phyloP scores from a whole-genome alignment of 2,329 filamentous ascomycete genomes.

The Microdochium nivale region DNA sequence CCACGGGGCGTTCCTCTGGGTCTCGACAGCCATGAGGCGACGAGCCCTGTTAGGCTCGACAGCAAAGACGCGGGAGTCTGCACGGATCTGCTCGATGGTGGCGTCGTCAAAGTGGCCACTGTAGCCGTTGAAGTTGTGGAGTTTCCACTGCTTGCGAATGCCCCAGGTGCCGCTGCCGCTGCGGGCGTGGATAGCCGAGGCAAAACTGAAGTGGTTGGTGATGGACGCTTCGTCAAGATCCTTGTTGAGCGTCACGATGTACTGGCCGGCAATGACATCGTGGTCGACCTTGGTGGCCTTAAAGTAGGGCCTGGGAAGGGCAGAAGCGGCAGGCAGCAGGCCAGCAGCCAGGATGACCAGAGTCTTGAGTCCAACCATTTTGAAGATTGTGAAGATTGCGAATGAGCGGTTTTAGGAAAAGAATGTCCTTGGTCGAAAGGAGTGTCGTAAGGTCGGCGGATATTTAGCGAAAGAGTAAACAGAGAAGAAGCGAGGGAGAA shows the following conservation, averaged over 20 bases:
- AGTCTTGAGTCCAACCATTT: conserved; percentile 1
- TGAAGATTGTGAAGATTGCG: not conserved
- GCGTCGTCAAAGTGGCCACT: conserved; percentile 2
- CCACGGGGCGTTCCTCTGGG: conserved; percentile 16
- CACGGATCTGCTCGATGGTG: conserved; percentile 4
- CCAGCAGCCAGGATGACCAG: conserved; percentile 2
- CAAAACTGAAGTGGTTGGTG: conserved; percentile 1
- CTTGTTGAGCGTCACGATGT: conserved; percentile 3
- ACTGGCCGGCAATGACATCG: conserved; percentile 3
- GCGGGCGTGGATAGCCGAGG: conserved; percentile 2
- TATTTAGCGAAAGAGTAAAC: not conserved
- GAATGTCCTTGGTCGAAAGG: not conserved
- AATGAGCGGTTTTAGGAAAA: not conserved
- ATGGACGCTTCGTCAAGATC: not conserved
- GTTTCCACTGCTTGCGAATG: conserved; percentile 1
- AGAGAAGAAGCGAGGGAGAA: not conserved
- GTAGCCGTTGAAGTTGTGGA: conserved; percentile 3
- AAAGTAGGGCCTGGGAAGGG: not conserved
- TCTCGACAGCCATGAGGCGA: conserved; percentile 5
- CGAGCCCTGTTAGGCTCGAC: conserved; percentile 22
- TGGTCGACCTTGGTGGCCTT: not conserved
- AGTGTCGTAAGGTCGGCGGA: not conserved
- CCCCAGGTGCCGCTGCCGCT: conserved; percentile 1
- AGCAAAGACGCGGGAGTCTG: conserved; percentile 10
- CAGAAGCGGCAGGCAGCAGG: not conserved